Conservation (phyloP, 2,329 filamentous ascomycete genomes). For the Nemania bipapillata region DNA sequence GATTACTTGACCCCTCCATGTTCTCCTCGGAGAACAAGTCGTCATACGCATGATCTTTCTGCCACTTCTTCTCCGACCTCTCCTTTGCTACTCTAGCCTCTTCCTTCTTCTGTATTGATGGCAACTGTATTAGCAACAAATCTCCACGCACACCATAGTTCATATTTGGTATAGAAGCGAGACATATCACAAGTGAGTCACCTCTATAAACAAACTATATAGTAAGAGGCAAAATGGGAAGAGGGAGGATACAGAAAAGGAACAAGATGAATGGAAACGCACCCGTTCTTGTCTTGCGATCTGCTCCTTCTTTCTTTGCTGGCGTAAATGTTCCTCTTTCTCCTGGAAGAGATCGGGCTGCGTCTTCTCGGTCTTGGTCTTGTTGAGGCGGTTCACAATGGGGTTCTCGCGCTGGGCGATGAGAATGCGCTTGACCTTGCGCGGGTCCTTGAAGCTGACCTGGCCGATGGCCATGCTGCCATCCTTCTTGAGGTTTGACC, state of each 20-base stretch:
- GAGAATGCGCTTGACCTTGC: slow-evolving; percentile 84
- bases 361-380: slow-evolving; percentile 91
- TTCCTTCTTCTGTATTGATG: slow-evolving; percentile 72
- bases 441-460: slow-evolving; percentile 90
- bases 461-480: slow-evolving; percentile 95
- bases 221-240: background rate
- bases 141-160: background rate
- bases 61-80: slow-evolving; percentile 87
- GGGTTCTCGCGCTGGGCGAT: slow-evolving; percentile 84
- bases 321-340: slow-evolving; percentile 78
- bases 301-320: slow-evolving; percentile 77
- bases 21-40: slow-evolving; percentile 87
- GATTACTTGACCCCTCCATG: slow-evolving; percentile 81
- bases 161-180: background rate
- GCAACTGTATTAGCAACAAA: slow-evolving; percentile 10
- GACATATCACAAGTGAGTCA: background rate
- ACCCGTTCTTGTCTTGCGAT: slow-evolving; percentile 71
- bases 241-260: background rate
- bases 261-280: slow-evolving; percentile 43
- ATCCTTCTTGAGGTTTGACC: slow-evolving; percentile 95
- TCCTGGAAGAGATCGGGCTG: slow-evolving; percentile 85
- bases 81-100: slow-evolving; percentile 79
- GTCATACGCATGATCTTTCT: slow-evolving; percentile 98
- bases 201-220: background rate
- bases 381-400: slow-evolving; percentile 97